Conservation (phyloP, 75 land plant species). For the Pinus albicaulis region DNA sequence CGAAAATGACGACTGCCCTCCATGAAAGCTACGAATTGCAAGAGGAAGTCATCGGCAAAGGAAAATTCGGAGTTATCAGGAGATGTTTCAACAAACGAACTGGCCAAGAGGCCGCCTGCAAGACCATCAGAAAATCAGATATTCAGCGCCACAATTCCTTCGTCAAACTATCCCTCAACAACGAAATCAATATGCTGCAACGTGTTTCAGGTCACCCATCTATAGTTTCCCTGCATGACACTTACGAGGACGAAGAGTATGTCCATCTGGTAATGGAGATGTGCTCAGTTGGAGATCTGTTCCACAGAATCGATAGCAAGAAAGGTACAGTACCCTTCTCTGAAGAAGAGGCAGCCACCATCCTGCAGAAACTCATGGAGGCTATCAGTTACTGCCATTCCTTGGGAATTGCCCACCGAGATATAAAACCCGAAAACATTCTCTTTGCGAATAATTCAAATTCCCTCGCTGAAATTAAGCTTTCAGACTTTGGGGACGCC, state of each 20-base stretch:
- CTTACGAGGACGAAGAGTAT: slow-evolving; percentile 23
- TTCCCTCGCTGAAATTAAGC: slow-evolving; percentile 22
- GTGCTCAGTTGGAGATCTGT: slow-evolving; percentile 20
- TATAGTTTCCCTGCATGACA: slow-evolving; percentile 26
- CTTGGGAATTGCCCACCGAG: slow-evolving; percentile 56
- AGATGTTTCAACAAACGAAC: slow-evolving; percentile 7
- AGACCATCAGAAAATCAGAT: background rate
- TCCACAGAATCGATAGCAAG: slow-evolving; percentile 22
- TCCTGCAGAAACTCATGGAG: slow-evolving; percentile 4
- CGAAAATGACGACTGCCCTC: no score
- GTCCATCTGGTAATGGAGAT: no score
- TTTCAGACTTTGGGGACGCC: no score
- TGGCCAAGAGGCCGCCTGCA: slow-evolving; percentile 26
- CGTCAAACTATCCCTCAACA: slow-evolving; percentile 32
- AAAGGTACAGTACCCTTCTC: background rate
- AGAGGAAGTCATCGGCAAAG: slow-evolving; percentile 43
- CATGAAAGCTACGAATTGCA: background rate
- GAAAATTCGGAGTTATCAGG: slow-evolving; percentile 40
- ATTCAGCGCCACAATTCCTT: slow-evolving; percentile 15
- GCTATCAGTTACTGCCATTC: background rate
- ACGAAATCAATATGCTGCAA: slow-evolving; percentile 33
- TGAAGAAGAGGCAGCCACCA: slow-evolving; percentile 36
- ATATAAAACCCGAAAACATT: slow-evolving; percentile 30
- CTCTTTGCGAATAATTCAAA: slow-evolving; percentile 27
- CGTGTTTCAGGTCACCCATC: slow-evolving; percentile 13